These are phyloP conservation scores for Neurospora sp. DNA, from an alignment of 495 filamentous ascomycete genomes.

Conservation along the genomic window DNA sequence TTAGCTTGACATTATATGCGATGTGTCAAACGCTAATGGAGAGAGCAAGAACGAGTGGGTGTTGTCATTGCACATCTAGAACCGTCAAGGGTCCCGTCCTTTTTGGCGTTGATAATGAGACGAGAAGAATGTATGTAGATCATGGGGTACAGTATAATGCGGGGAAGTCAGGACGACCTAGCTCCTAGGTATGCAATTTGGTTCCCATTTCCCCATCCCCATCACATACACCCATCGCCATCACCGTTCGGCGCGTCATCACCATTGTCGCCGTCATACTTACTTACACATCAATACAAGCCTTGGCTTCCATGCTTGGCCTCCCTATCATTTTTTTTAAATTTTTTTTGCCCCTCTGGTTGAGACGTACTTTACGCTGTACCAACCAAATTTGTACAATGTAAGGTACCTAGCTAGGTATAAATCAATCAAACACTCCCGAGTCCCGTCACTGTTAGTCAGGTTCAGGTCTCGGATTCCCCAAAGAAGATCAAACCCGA, in stretches of 20 bases:
- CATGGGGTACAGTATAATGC: not conserved
- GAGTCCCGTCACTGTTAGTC: not conserved
- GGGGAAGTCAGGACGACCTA: not conserved
- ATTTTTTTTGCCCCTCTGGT: not conserved
- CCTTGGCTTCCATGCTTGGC: not conserved
- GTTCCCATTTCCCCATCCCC: not conserved
- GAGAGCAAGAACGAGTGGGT: not conserved
- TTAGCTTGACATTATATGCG: not conserved
- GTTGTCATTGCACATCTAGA: not conserved
- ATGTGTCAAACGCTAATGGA: not conserved
- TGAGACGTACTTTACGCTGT: not conserved
- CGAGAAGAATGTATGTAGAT: not conserved
- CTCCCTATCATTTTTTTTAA: too few relatives aligned
- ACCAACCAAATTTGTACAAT: not conserved
- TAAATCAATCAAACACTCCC: not conserved
- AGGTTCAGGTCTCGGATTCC: not conserved
- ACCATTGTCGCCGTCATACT: not conserved
- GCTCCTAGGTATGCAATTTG: not conserved
- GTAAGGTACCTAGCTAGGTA: not conserved
- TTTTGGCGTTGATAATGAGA: not conserved
- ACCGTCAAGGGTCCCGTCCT: not conserved
- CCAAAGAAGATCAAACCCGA: not conserved
- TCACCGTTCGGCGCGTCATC: not conserved
- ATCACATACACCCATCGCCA: not conserved
- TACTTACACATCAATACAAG: too few relatives aligned